phyloP scores from a whole-genome alignment of 805 yeast genomes.

The Hanseniaspora nectarophila region DNA sequence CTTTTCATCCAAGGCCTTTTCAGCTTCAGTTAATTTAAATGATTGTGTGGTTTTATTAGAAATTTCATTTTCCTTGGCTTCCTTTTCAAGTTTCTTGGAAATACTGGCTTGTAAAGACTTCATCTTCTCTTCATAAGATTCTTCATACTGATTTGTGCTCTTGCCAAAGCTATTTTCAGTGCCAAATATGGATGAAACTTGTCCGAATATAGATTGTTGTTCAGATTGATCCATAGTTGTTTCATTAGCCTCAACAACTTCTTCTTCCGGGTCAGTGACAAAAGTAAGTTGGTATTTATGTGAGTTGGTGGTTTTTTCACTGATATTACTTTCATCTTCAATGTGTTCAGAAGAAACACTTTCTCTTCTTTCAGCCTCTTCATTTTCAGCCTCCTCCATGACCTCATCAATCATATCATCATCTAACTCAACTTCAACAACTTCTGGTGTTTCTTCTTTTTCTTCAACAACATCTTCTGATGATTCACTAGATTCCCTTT shows the following conservation, averaged over 20 bases:
- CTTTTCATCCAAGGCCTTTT: background rate
- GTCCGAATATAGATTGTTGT: background rate
- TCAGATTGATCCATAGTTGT: background rate
- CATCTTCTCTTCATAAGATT: background rate
- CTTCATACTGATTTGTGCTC: background rate
- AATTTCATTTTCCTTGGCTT: conserved; percentile 17
- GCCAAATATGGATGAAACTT: background rate
- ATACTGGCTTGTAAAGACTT: background rate
- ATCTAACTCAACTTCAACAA: background rate
- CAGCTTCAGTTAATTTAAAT: background rate
- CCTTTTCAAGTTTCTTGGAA: background rate
- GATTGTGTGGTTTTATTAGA: background rate
- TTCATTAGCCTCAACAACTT: background rate
- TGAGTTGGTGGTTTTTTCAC: background rate
- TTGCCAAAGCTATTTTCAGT: background rate
- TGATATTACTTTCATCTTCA: background rate
- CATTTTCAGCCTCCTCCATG: conserved; percentile 16
- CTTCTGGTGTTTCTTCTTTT: background rate
- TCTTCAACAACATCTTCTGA: background rate
- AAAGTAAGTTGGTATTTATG: background rate
- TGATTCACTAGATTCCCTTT: background rate
- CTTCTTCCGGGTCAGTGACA: conserved; percentile 3
- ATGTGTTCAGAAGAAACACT: conserved; percentile 3
- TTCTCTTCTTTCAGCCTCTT: background rate
- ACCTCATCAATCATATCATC: conserved; percentile 16